Base-by-base conservation (phyloP, 345 rosid species). In the Tarenaya hassleriana region DNA sequence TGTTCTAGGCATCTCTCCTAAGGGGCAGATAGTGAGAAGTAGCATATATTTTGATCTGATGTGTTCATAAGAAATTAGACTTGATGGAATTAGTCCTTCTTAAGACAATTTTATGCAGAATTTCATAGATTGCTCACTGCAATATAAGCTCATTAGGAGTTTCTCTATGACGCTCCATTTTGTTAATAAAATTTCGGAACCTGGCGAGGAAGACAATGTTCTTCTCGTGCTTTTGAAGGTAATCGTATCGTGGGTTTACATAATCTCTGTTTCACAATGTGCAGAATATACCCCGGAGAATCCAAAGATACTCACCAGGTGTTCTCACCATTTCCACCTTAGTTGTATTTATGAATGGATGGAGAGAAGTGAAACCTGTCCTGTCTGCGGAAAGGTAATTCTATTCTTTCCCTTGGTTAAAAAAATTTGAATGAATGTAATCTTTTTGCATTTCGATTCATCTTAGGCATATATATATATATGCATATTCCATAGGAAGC, bases 301-400 rank as follows among this genome's bases (percentile, higher is more conserved):
- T 75, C 97, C 97, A 16, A 92, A 80, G 76, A 92, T 92, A 71
- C 56, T 81, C 66, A 85, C 97, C 37, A 81, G 83, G 41, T 92
- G 99, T 49, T 81, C 69, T 63, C 99, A 92, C 75, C 97, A 88
- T 82, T 92, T 85, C 65, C 99, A 92, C 74, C 99, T 92, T 35
- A 86, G 99, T 65, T 92, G 99, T 72, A 92, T 92, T 53, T 92
- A 83, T 63, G 99, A 88, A 73, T 92, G 99, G 99, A 92, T 81
- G 97, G 99, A 92, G 75, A 88, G 99, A 85, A 92, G 97, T 76
- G 97, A 92, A 34, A 80, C 66, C 46, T 92, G 99, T 47, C 97
- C 99, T 1, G 94, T 92, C 58, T 92, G 99, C 60, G 95, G 99
- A 72, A 85, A 81, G 99, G 99, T 92, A 77, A 51, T 51, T 46